A percentile compares a stretch with the other conserved stretches of the same genome.
These are phyloP conservation scores for Ophiostoma triangulosporum DNA, from an alignment of 2,329 filamentous ascomycete genomes.

Conservation along the genomic window DNA sequence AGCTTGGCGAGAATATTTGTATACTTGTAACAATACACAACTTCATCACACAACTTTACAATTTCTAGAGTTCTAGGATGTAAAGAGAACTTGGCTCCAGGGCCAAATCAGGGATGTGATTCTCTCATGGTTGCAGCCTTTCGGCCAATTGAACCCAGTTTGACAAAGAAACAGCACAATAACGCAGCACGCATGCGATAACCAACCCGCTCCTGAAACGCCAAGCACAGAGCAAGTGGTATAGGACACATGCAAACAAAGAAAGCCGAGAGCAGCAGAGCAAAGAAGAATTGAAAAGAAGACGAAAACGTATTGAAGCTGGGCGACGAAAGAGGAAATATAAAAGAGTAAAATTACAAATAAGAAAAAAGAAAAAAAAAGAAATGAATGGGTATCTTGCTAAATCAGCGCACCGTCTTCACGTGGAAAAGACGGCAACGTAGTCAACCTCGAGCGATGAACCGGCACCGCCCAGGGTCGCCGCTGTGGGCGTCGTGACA, in stretches of 20 bases:
- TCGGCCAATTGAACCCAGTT: too few species aligned
- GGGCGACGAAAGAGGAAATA: too few species aligned
- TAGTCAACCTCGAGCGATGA: slow-evolving; percentile 40
- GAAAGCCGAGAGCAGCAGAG: neutral
- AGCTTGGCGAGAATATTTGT: neutral
- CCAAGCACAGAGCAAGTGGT: too few species aligned
- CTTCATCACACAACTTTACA: neutral
- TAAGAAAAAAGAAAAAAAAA: neutral
- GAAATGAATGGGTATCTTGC: neutral
- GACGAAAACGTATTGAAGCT: neutral
- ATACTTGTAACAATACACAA: neutral
- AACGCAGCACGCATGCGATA: neutral
- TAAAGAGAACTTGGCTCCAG: too few species aligned
- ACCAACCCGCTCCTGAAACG: neutral
- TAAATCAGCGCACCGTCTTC: neutral
- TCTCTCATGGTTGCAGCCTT: too few species aligned
- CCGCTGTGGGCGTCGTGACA: slow-evolving; percentile 26
- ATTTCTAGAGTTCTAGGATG: too few species aligned
- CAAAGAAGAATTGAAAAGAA: neutral
- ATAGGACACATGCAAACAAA: too few species aligned
- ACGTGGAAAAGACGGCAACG: slow-evolving; percentile 27
- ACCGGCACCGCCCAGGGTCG: slow-evolving; percentile 31
- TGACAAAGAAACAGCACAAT: neutral
- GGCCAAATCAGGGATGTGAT: too few species aligned
- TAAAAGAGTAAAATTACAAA: neutral